Base-by-base conservation (phyloP, 495 filamentous ascomycete species). In the Xylaria palmicola region DNA sequence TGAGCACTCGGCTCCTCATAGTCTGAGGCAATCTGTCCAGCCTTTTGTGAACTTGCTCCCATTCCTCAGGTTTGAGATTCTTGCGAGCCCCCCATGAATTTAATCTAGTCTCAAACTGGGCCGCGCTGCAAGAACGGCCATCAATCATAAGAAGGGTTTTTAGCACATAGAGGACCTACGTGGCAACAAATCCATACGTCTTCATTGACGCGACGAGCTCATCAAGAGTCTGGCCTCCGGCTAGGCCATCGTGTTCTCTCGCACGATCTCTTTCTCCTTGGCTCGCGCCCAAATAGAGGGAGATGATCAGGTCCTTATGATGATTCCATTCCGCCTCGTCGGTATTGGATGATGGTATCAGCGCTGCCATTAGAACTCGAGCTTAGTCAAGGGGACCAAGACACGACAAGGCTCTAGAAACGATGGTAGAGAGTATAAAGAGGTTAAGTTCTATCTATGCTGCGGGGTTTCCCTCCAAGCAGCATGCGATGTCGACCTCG, bases 61-160 rank as follows among this genome's bases (percentile, higher is more conserved):
- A 68, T 26, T 68, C 63, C 1, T 56, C 44, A 0, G 17, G 49
- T 57, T 56, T 62, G 13, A 68, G n/a, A 15, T 68, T 66, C 58
- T 68, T 68, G 24, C 60, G 66, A 17, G 58, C 64, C 1, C 56
- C 44, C 66, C 64, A 68, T 8, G 22, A 9, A 34, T 41, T 65
- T 5, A 66, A 36, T 30, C 62, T 53, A n/a, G 60, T 36, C 15
- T 66, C 57, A 20, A 56, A 66, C 20, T 68, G 66, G n/a, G 66
- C 61, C 19, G 30, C 13, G 19, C 47, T 49, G 30, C 8, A 6
- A 17, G 22, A 10, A 29, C 4, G 6, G 4, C 6, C 15, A 48
- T 48, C n/a, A 49, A 27, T n/a, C 1, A 30, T 30, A 32, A 1
- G n/a, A 17, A 49, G 2, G 7, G 12, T 29, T 45, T 60, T n/a